phyloP scores from a whole-genome alignment of 345 rosid species.

The Eutrema yunnanense region DNA sequence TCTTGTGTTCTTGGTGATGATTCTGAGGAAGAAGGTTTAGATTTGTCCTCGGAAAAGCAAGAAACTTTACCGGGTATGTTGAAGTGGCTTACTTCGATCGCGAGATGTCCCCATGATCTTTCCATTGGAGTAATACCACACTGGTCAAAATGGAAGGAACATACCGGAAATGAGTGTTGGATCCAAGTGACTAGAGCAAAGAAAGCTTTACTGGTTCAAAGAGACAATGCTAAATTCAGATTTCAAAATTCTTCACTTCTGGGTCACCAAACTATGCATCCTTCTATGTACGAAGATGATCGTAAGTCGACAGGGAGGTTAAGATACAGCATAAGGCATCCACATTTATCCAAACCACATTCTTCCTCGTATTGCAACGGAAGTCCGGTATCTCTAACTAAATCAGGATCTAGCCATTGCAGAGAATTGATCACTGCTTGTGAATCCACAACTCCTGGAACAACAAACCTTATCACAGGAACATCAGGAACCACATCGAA shows the following conservation, averaged over 20 bases:
- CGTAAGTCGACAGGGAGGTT: conserved; percentile 31
- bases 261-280: conserved; percentile 48
- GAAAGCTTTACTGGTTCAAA: conserved; percentile 36
- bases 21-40: conserved; percentile 6
- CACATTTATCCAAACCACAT: conserved; percentile 12
- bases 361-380: conserved; percentile 30
- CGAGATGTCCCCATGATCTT: conserved; percentile 45
- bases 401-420: conserved; percentile 1
- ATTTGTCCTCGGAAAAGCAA: conserved; percentile 3
- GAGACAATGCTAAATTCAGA: conserved; percentile 19
- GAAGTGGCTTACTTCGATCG: conserved; percentile 54
- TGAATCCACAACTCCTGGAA: neutral
- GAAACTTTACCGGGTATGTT: conserved; percentile 43
- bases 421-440: neutral
- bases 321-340: conserved; percentile 30
- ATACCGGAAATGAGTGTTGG: conserved; percentile 35
- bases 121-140: conserved; percentile 38
- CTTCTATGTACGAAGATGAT: conserved; percentile 48
- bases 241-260: neutral
- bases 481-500: neutral
- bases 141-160: conserved; percentile 38
- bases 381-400: conserved; percentile 23
- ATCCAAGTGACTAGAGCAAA: conserved; percentile 44
- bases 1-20: conserved; percentile 1
- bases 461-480: neutral